Evolutionary conservation across 139 green algal species (phyloP).

Genomic region (Desmodesmus armatus): DNA sequence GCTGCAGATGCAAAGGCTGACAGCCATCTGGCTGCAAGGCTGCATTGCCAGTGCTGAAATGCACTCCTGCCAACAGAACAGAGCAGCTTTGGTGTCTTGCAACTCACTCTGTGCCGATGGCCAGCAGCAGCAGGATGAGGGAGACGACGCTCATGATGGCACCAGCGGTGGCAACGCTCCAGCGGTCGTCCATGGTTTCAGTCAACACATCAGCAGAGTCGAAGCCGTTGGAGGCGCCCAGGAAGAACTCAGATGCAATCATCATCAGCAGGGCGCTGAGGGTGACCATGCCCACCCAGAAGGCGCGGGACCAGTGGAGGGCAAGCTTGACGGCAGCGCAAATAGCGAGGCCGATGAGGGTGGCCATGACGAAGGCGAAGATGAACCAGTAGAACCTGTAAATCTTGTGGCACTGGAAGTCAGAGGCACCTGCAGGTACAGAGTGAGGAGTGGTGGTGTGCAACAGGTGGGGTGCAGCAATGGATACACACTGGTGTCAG

Average conservation of each 20-base stretch:
- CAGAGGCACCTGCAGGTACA: too few relatives aligned
- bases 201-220: not conserved
- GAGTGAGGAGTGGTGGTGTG: too few relatives aligned
- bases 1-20: too few relatives aligned
- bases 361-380: slow-evolving; percentile 17
- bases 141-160: slow-evolving; percentile 16
- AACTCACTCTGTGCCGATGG: slow-evolving; percentile 30
- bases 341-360: slow-evolving; percentile 20
- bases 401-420: not conserved
- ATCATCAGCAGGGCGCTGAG: slow-evolving; percentile 30
- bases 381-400: slow-evolving; percentile 45
- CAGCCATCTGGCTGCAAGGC: too few relatives aligned
- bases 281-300: slow-evolving; percentile 42
- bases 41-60: too few relatives aligned
- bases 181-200: not conserved
- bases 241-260: slow-evolving; percentile 39
- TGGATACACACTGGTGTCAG: too few relatives aligned
- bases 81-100: not conserved
- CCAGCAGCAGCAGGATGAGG: slow-evolving; percentile 30
- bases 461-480: too few relatives aligned
- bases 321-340: not conserved
- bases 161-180: not conserved
- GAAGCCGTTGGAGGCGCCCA: not conserved
- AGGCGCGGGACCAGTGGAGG: slow-evolving; percentile 36
- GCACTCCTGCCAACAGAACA: too few relatives aligned